Percentiles rank a stretch among this genome's conserved stretches.
phyloP scores from a whole-genome alignment of 805 yeast genomes.

The Myxozyma udenii region DNA sequence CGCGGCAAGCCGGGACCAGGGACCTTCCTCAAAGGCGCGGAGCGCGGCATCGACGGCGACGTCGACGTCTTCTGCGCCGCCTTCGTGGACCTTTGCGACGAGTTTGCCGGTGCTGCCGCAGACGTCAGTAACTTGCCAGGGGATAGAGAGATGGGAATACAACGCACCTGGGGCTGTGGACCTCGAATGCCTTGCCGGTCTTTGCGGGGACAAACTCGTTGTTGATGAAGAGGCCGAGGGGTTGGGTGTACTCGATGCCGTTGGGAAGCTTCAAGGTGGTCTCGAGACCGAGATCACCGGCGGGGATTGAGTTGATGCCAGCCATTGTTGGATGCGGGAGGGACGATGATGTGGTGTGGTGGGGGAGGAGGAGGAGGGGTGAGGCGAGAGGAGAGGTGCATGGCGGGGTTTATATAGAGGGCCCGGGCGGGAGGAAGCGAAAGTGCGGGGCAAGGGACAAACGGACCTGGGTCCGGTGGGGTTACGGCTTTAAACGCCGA shows the following conservation, averaged over 20 bases:
- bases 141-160: too few species aligned
- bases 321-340: slow-evolving; percentile 11
- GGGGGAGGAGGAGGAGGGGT: neutral
- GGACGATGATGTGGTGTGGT: neutral
- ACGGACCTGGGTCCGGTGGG: too few species aligned
- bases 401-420: neutral
- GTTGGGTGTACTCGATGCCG: slow-evolving; percentile 71
- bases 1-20: slow-evolving; percentile 74
- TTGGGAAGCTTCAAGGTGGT: slow-evolving; percentile 61
- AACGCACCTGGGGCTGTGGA: slow-evolving; percentile 39
- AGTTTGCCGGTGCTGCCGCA: slow-evolving; percentile 48
- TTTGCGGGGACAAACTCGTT: slow-evolving; percentile 66
- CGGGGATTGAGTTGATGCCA: slow-evolving; percentile 16
- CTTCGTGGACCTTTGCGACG: slow-evolving; percentile 68
- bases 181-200: slow-evolving; percentile 58
- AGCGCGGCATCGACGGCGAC: slow-evolving; percentile 82
- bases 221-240: slow-evolving; percentile 78
- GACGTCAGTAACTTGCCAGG: slow-evolving; percentile 1
- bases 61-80: slow-evolving; percentile 74
- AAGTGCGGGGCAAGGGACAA: slow-evolving; percentile 10
- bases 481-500: too few species aligned
- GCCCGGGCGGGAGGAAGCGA: slow-evolving; percentile 11
- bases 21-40: slow-evolving; percentile 60
- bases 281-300: slow-evolving; percentile 25
- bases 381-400: neutral